Evolutionary conservation across 2,329 filamentous ascomycete genomes (phyloP).

Genomic region (Pseudocercospora fijiensis): DNA sequence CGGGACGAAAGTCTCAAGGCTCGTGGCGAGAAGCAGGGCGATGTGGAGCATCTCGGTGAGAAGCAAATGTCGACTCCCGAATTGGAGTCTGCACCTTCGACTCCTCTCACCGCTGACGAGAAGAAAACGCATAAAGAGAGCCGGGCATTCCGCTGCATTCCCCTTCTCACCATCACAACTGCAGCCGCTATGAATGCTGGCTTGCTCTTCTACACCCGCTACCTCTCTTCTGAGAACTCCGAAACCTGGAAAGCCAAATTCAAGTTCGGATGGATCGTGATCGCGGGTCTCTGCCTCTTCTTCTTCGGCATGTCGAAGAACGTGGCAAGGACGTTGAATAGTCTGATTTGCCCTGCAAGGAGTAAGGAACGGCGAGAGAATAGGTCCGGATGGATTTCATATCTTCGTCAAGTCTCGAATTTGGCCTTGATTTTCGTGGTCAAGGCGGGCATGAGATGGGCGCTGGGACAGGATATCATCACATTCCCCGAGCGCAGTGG

Average conservation of each 20-base stretch:
- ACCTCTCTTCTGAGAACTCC: constrained; percentile 3
- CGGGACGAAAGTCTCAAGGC: neutral
- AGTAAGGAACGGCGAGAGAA: neutral
- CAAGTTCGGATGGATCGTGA: constrained; percentile 9
- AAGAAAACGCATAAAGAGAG: neutral
- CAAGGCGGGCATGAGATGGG: neutral
- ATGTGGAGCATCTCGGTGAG: neutral
- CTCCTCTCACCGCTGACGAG: neutral
- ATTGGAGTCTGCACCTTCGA: neutral
- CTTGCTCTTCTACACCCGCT: constrained; percentile 9
- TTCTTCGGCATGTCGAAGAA: neutral
- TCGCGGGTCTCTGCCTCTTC: constrained; percentile 1
- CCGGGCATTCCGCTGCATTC: neutral
- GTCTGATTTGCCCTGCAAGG: neutral
- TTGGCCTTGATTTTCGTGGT: neutral
- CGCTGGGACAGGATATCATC: neutral
- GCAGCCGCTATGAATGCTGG: constrained; percentile 11
- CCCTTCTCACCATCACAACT: neutral
- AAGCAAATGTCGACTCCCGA: neutral
- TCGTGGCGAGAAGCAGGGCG: neutral
- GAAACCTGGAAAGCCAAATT: constrained; percentile 4
- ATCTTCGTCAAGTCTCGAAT: neutral
- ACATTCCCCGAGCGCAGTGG: neutral
- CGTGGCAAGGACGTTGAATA: neutral
- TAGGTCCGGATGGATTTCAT: neutral